These are phyloP conservation scores for Talaromyces proteolyticus DNA, from an alignment of 495 filamentous ascomycete genomes.

Conservation along the genomic window DNA sequence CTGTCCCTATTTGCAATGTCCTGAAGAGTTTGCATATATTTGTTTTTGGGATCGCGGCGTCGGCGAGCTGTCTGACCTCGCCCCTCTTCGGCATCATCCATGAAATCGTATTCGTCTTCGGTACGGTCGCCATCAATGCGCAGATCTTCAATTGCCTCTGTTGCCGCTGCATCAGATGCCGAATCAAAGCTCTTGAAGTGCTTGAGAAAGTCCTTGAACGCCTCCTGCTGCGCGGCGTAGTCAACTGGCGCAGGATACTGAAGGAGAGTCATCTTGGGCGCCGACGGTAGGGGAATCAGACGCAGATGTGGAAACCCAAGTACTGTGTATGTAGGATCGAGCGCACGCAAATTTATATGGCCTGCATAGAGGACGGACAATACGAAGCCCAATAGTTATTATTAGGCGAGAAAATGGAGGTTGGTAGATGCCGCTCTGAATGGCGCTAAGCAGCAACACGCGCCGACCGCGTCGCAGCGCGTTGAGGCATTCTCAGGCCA, in stretches of 20 bases:
- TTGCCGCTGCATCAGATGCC: constrained; percentile 59
- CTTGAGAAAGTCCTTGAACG: constrained; percentile 82
- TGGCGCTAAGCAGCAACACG: constrained; percentile 5
- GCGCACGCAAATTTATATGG: background rate
- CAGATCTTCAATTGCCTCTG: constrained; percentile 72
- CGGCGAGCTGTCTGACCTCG: constrained; percentile 33
- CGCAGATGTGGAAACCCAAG: background rate
- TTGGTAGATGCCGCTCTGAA: constrained; percentile 4
- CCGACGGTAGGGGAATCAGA: constrained; percentile 10
- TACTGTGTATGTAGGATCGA: background rate
- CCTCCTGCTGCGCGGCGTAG: constrained; percentile 79
- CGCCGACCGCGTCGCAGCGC: too few species aligned
- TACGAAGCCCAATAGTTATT: background rate
- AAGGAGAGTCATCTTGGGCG: constrained; percentile 74
- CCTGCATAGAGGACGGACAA: background rate
- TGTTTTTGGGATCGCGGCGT: constrained; percentile 57
- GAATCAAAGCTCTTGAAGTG: constrained; percentile 81
- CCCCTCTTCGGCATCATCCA: constrained; percentile 70
- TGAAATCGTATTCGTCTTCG: constrained; percentile 93
- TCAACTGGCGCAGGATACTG: constrained; percentile 70
- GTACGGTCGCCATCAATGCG: constrained; percentile 81
- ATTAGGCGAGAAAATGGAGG: constrained; percentile 4
- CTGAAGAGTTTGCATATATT: constrained; percentile 89
- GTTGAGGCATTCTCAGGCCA: constrained; percentile 3
- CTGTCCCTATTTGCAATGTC: constrained; percentile 74